A percentile compares a stretch with the other conserved stretches of the same genome.
Conservation (phyloP, 2,329 filamentous ascomycete genomes). For the Sporothrix phasma region DNA sequence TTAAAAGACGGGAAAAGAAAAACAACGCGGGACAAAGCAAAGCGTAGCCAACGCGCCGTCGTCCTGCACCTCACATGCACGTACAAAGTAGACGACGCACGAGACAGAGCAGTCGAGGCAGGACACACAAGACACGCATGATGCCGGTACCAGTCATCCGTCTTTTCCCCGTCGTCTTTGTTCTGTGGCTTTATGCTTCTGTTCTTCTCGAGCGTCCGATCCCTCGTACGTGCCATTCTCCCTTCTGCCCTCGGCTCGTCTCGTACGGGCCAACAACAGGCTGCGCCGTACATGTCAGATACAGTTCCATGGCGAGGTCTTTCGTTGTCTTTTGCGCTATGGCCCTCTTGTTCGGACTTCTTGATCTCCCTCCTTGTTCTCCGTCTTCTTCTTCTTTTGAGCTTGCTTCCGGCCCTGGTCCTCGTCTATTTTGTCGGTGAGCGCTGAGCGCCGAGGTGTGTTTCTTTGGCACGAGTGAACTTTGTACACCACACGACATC, state of each 20-base stretch:
- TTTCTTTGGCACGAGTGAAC: background rate
- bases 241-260: background rate
- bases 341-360: background rate
- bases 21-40: background rate
- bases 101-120: background rate
- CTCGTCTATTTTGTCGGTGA: background rate
- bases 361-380: background rate
- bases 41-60: background rate
- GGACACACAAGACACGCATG: background rate
- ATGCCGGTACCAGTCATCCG: background rate
- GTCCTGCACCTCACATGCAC: background rate
- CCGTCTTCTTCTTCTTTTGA: too few species aligned
- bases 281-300: too few species aligned
- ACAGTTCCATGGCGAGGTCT: background rate
- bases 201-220: background rate
- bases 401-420: background rate
- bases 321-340: background rate
- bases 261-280: background rate
- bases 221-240: background rate
- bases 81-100: background rate
- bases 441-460: constrained; percentile 1
- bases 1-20: background rate
- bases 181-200: too few species aligned
- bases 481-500: background rate
- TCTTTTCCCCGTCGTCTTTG: background rate